Evolutionary conservation across 2,329 filamentous ascomycete species (phyloP).

Genomic region (Rhinocladiella similis): DNA sequence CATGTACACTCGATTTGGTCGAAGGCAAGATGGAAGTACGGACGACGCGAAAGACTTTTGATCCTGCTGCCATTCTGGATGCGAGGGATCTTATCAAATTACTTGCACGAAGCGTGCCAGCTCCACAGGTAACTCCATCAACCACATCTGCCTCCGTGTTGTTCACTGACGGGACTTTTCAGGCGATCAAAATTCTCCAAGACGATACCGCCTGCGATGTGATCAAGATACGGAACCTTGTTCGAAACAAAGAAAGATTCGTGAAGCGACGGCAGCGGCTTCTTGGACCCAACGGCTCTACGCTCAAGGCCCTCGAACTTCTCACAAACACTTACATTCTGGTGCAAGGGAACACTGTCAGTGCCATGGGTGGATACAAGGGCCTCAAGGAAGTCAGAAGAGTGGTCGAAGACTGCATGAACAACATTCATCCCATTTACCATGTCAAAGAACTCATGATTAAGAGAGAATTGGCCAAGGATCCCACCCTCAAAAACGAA

Average conservation of each 20-base stretch:
- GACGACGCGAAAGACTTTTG: conserved; percentile 87
- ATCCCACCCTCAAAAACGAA: conserved; percentile 80
- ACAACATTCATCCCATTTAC: conserved; percentile 85
- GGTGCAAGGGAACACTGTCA: conserved; percentile 95
- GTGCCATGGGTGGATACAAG: conserved; percentile 88
- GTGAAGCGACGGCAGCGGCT: conserved; percentile 93
- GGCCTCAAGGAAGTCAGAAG: conserved; percentile 88
- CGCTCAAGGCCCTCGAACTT: conserved; percentile 89
- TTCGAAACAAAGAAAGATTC: conserved; percentile 92
- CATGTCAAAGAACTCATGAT: conserved; percentile 97
- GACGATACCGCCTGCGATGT: conserved; percentile 91
- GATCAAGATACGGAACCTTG: conserved; percentile 89
- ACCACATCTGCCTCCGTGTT: neutral
- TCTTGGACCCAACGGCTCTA: conserved; percentile 85
- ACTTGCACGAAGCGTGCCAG: conserved; percentile 85
- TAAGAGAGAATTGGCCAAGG: conserved; percentile 86
- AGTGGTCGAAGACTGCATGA: conserved; percentile 93
- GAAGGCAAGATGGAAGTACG: conserved; percentile 97
- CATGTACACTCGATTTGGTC: conserved; percentile 88
- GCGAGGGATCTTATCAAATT: conserved; percentile 93
- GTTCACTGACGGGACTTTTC: conserved; percentile 35
- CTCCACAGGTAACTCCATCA: conserved; percentile 50
- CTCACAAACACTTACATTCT: conserved; percentile 90
- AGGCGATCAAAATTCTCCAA: conserved; percentile 90
- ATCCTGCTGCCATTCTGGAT: conserved; percentile 90